Conservation (phyloP, 495 filamentous ascomycete genomes). For the Neurospora discreta region DNA sequence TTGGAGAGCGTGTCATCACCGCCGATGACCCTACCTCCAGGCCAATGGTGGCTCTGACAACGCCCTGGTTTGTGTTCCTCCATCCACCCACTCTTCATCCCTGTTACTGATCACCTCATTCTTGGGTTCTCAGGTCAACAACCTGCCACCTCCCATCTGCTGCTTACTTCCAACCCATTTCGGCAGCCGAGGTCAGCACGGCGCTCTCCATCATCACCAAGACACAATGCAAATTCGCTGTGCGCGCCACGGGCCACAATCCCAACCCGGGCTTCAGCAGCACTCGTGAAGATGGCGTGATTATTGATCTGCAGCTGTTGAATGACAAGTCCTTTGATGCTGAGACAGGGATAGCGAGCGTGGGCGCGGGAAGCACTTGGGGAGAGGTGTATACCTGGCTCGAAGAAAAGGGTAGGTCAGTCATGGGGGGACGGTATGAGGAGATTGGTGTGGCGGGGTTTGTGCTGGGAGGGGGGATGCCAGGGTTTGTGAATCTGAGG, state of each 20-base stretch:
- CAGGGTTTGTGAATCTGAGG: conserved; percentile 32
- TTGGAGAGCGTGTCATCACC: not conserved
- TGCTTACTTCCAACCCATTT: not conserved
- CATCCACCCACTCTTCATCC: too few species aligned
- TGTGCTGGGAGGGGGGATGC: conserved; percentile 42
- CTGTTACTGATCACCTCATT: too few species aligned
- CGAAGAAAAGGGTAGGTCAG: conserved; percentile 26
- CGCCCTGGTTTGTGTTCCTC: not conserved
- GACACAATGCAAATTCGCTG: not conserved
- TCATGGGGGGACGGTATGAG: conserved; percentile 42
- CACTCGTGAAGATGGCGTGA: not conserved
- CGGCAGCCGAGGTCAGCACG: not conserved
- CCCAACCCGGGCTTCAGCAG: not conserved
- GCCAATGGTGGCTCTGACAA: not conserved
- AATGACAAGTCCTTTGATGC: not conserved
- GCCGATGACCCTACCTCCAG: not conserved
- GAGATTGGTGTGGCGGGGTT: conserved; percentile 48
- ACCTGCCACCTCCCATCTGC: not conserved
- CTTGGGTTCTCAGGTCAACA: not conserved
- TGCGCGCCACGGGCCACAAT: not conserved
- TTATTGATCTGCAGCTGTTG: not conserved
- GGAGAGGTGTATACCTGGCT: conserved; percentile 37
- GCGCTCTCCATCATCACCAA: not conserved
- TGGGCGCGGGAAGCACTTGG: not conserved
- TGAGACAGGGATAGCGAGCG: not conserved